Base-by-base conservation (phyloP, 306 rosid species). In the Ormosia semicastrata region DNA sequence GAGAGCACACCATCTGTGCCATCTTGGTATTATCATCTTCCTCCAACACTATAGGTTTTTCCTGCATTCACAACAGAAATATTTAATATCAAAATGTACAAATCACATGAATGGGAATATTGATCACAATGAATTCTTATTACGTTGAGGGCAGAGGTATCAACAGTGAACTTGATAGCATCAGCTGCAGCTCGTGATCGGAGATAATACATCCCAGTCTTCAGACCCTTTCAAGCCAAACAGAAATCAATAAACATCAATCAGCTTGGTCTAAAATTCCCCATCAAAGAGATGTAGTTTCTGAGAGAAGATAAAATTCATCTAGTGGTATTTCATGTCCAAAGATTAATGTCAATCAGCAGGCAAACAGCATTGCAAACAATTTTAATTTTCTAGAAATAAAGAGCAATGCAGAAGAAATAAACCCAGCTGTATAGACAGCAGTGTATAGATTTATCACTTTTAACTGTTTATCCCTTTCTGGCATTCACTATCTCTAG, bases 121-220 rank as follows among this genome's bases (percentile, higher is more conserved):
- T 66, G 17, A 64, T 29, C 37, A 57, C 13, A 60, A 9, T 6
- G 5, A 87, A 0, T 17, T 54, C 3, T 36, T 13, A 30, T 82
- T 87, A 91, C 97, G 50, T 89, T 84, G 40, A 92, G 88, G 79
- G 78, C 59, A 43, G 95, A 46, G 17, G 93, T 82, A 84, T 94
- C 97, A 5, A 94, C 97, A 7, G 98, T 92, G 77, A 94, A 91
- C 89, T 94, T 91, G 85, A 94, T 94, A 34, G 98, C 98, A 34
- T 94, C 97, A 6, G 92, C 93, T 32, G 97, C 98, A 8, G 98
- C 94, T 6, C 89, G 89, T 57, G 94, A 80, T 62, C 97, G 87
- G 29, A 94, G 94, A 81, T 94, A 92, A 79, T 92, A 94, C 98
- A 94, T 92, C 52, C 98, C 97, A 5, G 97, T 92, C 79, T 94